Conservation (phyloP, 2,329 filamentous ascomycete genomes). For the Diaporthe citriasiana region DNA sequence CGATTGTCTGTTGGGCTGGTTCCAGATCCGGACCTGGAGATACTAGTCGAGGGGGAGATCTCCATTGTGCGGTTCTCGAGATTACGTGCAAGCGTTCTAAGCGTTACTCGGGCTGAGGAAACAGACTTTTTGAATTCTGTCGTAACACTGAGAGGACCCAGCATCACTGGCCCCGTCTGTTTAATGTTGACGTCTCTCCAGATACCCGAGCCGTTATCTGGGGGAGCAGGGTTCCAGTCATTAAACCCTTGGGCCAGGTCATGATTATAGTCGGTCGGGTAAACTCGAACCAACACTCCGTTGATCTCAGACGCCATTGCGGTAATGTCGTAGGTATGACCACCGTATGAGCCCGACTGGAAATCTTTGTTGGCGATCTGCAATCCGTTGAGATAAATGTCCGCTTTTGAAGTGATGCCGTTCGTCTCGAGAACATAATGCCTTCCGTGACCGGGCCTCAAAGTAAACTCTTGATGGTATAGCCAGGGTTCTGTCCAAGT, state of each 20-base stretch:
- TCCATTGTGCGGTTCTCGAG: conserved; percentile 56
- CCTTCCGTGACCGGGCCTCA: conserved; percentile 52
- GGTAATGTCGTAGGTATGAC: conserved; percentile 69
- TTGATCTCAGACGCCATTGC: conserved; percentile 58
- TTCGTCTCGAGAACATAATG: conserved; percentile 69
- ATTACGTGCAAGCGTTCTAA: conserved; percentile 57
- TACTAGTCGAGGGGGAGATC: conserved; percentile 47
- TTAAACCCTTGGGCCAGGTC: conserved; percentile 73
- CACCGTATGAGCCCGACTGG: conserved; percentile 71
- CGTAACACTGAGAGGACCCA: conserved; percentile 60
- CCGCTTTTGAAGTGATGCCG: conserved; percentile 72
- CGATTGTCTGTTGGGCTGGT: neutral
- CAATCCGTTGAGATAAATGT: conserved; percentile 71
- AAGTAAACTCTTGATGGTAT: conserved; percentile 67
- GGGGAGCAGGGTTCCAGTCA: conserved; percentile 74
- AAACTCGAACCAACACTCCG: conserved; percentile 65
- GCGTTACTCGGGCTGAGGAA: conserved; percentile 42
- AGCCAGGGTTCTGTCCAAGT: conserved; percentile 59
- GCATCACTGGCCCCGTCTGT: conserved; percentile 65
- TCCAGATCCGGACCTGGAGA: neutral
- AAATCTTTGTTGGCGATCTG: conserved; percentile 61
- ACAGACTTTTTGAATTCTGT: conserved; percentile 54
- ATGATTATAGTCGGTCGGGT: conserved; percentile 71
- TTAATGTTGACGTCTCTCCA: conserved; percentile 72
- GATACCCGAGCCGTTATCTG: conserved; percentile 74